Evolutionary conservation across 2,329 filamentous ascomycete genomes (phyloP).

Genomic region (Fusarium napiforme): DNA sequence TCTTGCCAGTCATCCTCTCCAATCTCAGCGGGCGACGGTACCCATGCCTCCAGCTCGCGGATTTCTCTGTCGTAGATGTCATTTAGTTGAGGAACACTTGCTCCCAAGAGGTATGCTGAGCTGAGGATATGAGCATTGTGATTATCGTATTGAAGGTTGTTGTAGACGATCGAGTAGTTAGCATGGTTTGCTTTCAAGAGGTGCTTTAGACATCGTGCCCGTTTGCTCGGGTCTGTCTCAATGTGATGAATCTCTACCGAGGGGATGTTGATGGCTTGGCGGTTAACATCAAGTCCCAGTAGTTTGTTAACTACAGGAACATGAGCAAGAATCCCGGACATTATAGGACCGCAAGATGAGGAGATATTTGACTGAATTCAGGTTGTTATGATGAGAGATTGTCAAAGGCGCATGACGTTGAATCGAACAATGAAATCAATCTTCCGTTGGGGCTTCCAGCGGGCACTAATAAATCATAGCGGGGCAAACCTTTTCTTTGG

Average conservation of each 20-base stretch:
- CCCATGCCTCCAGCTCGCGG: slow-evolving; percentile 80
- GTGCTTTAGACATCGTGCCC: slow-evolving; percentile 87
- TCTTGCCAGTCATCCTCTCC: slow-evolving; percentile 86
- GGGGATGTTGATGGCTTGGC: slow-evolving; percentile 65
- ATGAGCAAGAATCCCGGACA: slow-evolving; percentile 51
- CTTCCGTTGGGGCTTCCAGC: slow-evolving; percentile 42
- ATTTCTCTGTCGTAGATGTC: slow-evolving; percentile 83
- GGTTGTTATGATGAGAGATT: slow-evolving; percentile 27
- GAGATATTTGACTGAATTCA: not conserved
- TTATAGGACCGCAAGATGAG: slow-evolving; percentile 28
- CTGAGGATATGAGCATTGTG: slow-evolving; percentile 84
- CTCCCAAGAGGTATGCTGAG: slow-evolving; percentile 88
- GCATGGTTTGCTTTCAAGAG: slow-evolving; percentile 91
- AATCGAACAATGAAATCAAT: slow-evolving; percentile 24
- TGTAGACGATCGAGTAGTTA: slow-evolving; percentile 86
- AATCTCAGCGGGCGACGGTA: slow-evolving; percentile 85
- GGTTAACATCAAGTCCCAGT: slow-evolving; percentile 35
- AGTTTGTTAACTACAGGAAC: slow-evolving; percentile 46
- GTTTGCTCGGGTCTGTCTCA: slow-evolving; percentile 82
- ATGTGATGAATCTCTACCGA: slow-evolving; percentile 80
- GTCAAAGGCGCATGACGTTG: slow-evolving; percentile 38
- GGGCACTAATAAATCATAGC: slow-evolving; percentile 41
- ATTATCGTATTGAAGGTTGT: slow-evolving; percentile 81
- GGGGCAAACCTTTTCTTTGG: slow-evolving; percentile 41
- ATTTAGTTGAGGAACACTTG: slow-evolving; percentile 76